These are phyloP conservation scores for Magnusiomyces sp. DNA, from an alignment of 1,139 yeast genomes.

Conservation along the genomic window DNA sequence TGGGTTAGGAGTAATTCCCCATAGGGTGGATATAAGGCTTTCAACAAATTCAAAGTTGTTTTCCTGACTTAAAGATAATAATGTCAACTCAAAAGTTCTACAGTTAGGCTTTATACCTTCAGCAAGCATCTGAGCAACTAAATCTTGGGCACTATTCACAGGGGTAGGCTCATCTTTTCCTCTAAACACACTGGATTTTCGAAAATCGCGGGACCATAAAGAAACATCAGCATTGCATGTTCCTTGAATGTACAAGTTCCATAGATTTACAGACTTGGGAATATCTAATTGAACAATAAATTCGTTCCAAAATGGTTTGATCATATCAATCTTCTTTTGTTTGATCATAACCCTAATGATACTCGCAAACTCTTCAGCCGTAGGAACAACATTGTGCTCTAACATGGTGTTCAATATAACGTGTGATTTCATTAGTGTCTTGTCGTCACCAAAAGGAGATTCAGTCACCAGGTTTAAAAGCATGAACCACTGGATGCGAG, in stretches of 20 bases:
- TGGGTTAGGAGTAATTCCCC: conserved; percentile 22
- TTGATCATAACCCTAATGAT: conserved; percentile 26
- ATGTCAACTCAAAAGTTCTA: conserved; percentile 27
- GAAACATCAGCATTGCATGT: conserved; percentile 28
- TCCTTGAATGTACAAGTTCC: conserved; percentile 32
- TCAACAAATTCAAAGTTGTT: conserved; percentile 21
- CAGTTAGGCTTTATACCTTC: conserved; percentile 25
- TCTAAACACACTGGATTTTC: conserved; percentile 12
- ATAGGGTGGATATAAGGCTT: conserved; percentile 23
- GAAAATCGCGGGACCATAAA: conserved; percentile 22
- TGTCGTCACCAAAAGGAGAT: background rate
- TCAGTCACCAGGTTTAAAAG: conserved; percentile 6
- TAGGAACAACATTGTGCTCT: conserved; percentile 18
- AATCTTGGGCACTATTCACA: conserved; percentile 21
- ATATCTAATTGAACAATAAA: conserved; percentile 12
- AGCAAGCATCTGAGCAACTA: conserved; percentile 25
- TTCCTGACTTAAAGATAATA: conserved; percentile 26
- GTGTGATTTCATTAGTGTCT: conserved; percentile 6
- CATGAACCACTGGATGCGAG: conserved; percentile 12
- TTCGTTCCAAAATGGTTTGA: conserved; percentile 26
- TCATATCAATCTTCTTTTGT: conserved; percentile 19
- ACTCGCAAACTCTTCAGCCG: conserved; percentile 23
- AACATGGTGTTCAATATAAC: conserved; percentile 15
- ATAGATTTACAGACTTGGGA: conserved; percentile 22
- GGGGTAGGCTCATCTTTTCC: conserved; percentile 15